Evolutionary conservation across 768 basidiomycete species (phyloP).

Genomic region (Botryobasidium botryosum): DNA sequence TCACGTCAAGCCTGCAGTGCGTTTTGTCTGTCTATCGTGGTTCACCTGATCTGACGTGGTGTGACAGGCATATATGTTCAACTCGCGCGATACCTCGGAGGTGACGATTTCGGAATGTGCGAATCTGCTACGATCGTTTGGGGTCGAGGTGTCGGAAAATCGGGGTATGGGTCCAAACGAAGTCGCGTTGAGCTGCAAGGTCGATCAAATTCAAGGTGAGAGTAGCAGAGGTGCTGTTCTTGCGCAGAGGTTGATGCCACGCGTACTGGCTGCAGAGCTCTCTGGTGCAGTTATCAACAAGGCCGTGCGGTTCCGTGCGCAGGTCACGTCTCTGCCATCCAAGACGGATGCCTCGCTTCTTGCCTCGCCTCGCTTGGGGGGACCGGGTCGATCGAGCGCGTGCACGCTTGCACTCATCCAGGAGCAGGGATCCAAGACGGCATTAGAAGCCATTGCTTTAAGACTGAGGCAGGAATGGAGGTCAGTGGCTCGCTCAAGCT

Average conservation of each 20-base stretch:
- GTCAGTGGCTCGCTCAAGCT: not conserved
- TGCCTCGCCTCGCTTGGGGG: too few species aligned
- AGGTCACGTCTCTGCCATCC: conserved; percentile 1
- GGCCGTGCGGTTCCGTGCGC: not conserved
- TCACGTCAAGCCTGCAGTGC: conserved; percentile 60
- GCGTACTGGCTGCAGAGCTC: not conserved
- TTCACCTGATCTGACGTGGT: not conserved
- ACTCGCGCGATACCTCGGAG: conserved; percentile 26
- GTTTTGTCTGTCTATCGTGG: conserved; percentile 30
- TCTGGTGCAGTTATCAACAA: not conserved
- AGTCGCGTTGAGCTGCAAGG: conserved; percentile 54
- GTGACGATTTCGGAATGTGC: conserved; percentile 61
- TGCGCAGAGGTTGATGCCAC: too few species aligned
- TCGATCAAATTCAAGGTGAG: conserved; percentile 41
- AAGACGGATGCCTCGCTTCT: too few species aligned
- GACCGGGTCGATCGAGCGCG: too few species aligned
- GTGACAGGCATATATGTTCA: conserved; percentile 19
- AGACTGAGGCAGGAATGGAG: conserved; percentile 2
- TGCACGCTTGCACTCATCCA: conserved; percentile 1
- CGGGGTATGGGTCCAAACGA: conserved; percentile 29
- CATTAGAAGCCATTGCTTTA: not conserved
- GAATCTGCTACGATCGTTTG: conserved; percentile 50
- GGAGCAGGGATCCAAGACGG: conserved; percentile 1
- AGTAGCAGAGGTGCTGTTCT: too few species aligned
- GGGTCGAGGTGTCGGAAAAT: conserved; percentile 45